These are phyloP conservation scores for Colletotrichum tofieldiae DNA, from an alignment of 2,329 filamentous ascomycete genomes.

Conservation along the genomic window DNA sequence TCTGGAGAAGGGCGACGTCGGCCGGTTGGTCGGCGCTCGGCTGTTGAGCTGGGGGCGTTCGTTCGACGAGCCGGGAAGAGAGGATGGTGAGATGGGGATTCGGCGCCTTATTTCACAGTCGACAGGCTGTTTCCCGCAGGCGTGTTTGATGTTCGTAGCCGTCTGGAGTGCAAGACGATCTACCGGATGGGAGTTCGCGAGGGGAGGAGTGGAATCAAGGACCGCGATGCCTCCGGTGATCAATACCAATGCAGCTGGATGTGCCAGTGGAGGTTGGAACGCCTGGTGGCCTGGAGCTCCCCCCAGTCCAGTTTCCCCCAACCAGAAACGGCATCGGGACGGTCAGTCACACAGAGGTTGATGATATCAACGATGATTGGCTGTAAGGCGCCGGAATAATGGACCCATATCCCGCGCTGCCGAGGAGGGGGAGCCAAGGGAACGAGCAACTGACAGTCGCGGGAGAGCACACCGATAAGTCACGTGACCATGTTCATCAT, in stretches of 20 bases:
- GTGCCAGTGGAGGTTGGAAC: constrained; percentile 16
- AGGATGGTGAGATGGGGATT: not conserved
- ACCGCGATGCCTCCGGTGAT: constrained; percentile 35
- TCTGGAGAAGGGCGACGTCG: constrained; percentile 46
- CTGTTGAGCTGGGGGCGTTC: constrained; percentile 14
- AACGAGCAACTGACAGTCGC: not conserved
- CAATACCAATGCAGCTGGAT: constrained; percentile 16
- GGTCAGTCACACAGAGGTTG: constrained; percentile 17
- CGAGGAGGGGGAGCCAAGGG: not conserved
- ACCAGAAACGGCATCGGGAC: constrained; percentile 26
- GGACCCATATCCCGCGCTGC: not conserved
- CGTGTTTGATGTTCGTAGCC: constrained; percentile 2
- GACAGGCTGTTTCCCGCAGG: not conserved
- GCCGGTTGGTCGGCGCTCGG: constrained; percentile 29
- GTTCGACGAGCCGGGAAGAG: constrained; percentile 7
- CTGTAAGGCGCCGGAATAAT: not conserved
- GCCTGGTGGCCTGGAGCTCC: constrained; percentile 34
- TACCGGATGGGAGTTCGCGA: constrained; percentile 13
- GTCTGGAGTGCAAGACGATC: constrained; percentile 11
- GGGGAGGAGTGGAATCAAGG: constrained; percentile 18
- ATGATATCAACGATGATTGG: constrained; percentile 15
- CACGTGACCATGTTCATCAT: constrained; percentile 22
- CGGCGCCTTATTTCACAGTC: constrained; percentile 9
- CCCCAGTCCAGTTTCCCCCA: constrained; percentile 20
- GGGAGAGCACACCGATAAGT: not conserved